Evolutionary conservation across 2,329 filamentous ascomycete genomes (phyloP).

Genomic region (Calonectria ilicicola): DNA sequence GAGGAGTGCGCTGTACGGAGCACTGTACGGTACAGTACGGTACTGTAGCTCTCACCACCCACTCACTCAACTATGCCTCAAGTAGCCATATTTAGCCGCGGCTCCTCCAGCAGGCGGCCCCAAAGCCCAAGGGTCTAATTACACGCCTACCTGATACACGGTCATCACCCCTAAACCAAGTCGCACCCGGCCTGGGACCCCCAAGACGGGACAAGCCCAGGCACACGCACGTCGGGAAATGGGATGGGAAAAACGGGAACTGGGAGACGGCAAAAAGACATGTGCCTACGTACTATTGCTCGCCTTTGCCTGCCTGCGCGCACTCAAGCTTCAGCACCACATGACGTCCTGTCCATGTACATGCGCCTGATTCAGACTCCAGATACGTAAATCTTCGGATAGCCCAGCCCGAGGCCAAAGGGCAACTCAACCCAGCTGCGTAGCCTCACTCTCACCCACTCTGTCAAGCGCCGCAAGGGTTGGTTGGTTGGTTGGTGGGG

Average conservation of each 20-base stretch:
- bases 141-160: slow-evolving; percentile 4
- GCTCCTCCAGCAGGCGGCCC: too few species aligned
- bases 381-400: neutral
- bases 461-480: neutral
- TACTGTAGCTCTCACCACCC: neutral
- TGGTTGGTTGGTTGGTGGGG: too few species aligned
- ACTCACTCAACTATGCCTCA: slow-evolving; percentile 20
- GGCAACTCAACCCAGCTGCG: neutral
- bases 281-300: neutral
- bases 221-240: neutral
- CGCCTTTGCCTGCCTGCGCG: neutral
- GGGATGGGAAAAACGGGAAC: neutral
- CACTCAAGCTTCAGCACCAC: neutral
- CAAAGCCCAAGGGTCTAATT: neutral
- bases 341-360: neutral
- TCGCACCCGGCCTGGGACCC: neutral
- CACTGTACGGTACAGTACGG: too few species aligned
- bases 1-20: too few species aligned
- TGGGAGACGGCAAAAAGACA: too few species aligned
- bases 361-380: neutral
- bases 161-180: neutral
- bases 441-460: neutral
- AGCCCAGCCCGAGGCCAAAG: neutral
- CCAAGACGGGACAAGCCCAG: neutral
- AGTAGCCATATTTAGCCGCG: slow-evolving; percentile 29